Conservation (phyloP, 2,329 filamentous ascomycete genomes). For the Trichoderma sp. region DNA sequence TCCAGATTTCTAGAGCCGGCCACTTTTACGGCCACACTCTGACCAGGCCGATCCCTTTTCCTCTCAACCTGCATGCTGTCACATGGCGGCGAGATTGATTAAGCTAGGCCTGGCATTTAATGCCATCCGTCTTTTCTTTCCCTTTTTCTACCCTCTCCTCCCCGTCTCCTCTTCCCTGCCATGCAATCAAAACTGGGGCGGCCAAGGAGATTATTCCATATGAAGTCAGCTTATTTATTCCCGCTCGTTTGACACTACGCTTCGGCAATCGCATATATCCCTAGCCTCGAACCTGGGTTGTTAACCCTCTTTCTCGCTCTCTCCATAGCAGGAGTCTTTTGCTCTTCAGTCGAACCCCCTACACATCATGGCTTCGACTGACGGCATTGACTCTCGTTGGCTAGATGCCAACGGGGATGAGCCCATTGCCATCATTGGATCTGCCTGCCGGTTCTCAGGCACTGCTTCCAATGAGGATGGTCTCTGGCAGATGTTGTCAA, state of each 20-base stretch:
- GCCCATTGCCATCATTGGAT: slow-evolving; percentile 43
- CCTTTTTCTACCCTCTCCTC: background rate
- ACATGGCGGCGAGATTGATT: background rate
- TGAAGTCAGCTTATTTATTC: slow-evolving; percentile 14
- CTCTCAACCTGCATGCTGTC: background rate
- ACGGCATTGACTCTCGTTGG: background rate
- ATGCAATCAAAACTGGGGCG: slow-evolving; percentile 16
- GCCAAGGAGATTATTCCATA: slow-evolving; percentile 6
- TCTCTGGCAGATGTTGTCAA: slow-evolving; percentile 37
- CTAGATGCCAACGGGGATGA: slow-evolving; percentile 24
- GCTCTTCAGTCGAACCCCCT: background rate
- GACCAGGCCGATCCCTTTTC: background rate
- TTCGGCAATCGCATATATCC: slow-evolving; percentile 16
- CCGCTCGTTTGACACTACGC: background rate
- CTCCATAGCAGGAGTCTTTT: background rate
- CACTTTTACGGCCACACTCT: slow-evolving; percentile 8
- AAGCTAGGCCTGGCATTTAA: slow-evolving; percentile 6
- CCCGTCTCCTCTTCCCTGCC: background rate
- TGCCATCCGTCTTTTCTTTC: background rate
- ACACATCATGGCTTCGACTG: background rate
- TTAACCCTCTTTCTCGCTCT: background rate
- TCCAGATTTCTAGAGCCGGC: slow-evolving; percentile 11
- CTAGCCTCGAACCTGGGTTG: background rate
- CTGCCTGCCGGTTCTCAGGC: slow-evolving; percentile 40
- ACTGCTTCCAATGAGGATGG: slow-evolving; percentile 32